Conservation (phyloP, 2,329 filamentous ascomycete genomes). For the Aspergillus sp. region DNA sequence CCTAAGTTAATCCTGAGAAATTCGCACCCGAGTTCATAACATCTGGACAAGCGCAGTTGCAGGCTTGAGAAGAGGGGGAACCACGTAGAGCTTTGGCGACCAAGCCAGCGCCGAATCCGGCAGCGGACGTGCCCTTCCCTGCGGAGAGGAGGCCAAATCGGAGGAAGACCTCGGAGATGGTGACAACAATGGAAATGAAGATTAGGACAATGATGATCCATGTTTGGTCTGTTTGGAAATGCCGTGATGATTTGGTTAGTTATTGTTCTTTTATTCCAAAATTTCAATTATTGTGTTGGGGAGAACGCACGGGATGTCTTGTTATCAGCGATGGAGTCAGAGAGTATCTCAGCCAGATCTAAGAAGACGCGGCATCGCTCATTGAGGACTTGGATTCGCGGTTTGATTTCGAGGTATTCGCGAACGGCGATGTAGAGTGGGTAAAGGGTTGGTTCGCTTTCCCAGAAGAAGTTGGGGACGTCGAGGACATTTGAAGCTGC, state of each 20-base stretch:
- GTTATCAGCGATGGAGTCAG: constrained; percentile 85
- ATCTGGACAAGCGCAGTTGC: constrained; percentile 6
- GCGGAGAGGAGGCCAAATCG: constrained; percentile 71
- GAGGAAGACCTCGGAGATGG: constrained; percentile 82
- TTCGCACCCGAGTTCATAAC: not conserved
- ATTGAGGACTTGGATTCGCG: constrained; percentile 93
- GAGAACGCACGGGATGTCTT: constrained; percentile 73
- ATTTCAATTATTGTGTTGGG: too few species aligned
- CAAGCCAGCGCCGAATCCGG: constrained; percentile 18
- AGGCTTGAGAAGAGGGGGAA: not conserved
- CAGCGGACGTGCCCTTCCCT: constrained; percentile 21
- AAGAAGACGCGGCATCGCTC: constrained; percentile 95
- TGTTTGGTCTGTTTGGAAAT: constrained; percentile 62
- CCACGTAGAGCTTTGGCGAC: constrained; percentile 15
- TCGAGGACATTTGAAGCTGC: constrained; percentile 87
- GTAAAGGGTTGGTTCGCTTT: constrained; percentile 90
- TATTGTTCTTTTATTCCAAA: constrained; percentile 53
- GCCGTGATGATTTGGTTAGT: not conserved
- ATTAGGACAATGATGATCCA: constrained; percentile 99
- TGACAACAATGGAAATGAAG: constrained; percentile 84
- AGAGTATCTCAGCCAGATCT: constrained; percentile 91
- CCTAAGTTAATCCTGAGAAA: not conserved
- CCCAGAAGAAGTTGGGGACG: constrained; percentile 98
- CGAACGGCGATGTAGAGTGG: constrained; percentile 92
- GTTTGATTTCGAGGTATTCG: constrained; percentile 97